Conservation (phyloP, 805 yeast species). For the Pichia paraexigua region DNA sequence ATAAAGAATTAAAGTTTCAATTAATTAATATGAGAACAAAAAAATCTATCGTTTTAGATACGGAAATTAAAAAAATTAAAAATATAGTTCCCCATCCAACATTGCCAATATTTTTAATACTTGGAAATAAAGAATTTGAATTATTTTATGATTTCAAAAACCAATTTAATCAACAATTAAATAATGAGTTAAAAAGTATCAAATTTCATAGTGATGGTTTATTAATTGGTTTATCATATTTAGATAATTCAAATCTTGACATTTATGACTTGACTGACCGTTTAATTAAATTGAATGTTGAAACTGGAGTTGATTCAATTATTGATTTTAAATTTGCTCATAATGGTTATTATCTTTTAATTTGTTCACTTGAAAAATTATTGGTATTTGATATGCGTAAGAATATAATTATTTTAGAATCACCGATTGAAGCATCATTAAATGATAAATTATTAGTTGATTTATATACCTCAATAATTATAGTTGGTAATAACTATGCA, state of each 20-base stretch:
- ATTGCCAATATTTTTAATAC: constrained; percentile 6
- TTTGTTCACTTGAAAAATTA: constrained; percentile 1
- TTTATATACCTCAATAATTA: background rate
- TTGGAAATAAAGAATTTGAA: constrained; percentile 2
- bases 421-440: background rate
- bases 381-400: constrained; percentile 6
- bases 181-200: background rate
- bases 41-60: constrained; percentile 1
- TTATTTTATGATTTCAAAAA: constrained; percentile 3
- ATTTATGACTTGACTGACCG: constrained; percentile 9
- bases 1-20: background rate
- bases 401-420: background rate
- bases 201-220: constrained; percentile 18
- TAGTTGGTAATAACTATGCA: background rate
- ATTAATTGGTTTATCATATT: constrained; percentile 10
- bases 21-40: constrained; percentile 2
- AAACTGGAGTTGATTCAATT: background rate
- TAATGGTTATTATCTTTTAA: constrained; percentile 55
- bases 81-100: constrained; percentile 11
- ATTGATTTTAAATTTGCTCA: constrained; percentile 11
- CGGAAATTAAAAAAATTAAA: constrained; percentile 1
- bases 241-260: constrained; percentile 9
- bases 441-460: background rate
- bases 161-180: constrained; percentile 7
- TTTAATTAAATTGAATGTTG: constrained; percentile 7